Conservation (phyloP, 1,284 basidiomycete species). For the Tylopilus sp. region DNA sequence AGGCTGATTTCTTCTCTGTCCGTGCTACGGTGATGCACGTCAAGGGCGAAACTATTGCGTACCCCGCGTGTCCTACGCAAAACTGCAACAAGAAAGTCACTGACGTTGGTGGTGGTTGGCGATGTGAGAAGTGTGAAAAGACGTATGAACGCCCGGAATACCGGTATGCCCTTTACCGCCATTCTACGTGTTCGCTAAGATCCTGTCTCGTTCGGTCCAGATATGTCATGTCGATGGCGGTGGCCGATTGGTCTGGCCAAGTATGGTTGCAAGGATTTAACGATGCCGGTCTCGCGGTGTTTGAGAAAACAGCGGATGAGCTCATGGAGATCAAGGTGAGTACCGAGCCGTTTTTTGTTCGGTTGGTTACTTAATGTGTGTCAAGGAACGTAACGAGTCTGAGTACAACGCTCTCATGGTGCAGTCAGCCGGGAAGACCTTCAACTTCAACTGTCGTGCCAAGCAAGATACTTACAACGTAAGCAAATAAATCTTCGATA, state of each 20-base stretch:
- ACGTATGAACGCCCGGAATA: conserved; percentile 72
- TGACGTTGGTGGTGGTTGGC: conserved; percentile 68
- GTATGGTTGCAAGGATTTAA: conserved; percentile 96
- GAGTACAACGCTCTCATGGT: conserved; percentile 62
- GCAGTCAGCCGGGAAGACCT: conserved; percentile 65
- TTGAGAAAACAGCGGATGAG: conserved; percentile 80
- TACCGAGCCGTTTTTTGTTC: background rate
- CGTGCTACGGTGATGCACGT: conserved; percentile 88
- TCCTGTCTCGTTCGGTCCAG: conserved; percentile 38
- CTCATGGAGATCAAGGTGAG: conserved; percentile 63
- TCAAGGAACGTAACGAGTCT: conserved; percentile 61
- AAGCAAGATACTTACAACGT: conserved; percentile 87
- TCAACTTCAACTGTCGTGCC: conserved; percentile 83
- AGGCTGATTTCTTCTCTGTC: conserved; percentile 76
- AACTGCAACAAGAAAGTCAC: conserved; percentile 91
- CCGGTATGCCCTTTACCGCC: conserved; percentile 49
- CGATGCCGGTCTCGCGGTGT: conserved; percentile 76
- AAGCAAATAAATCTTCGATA: conserved; percentile 27
- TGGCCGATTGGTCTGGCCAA: conserved; percentile 85
- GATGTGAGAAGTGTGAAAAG: conserved; percentile 91
- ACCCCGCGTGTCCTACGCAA: conserved; percentile 83
- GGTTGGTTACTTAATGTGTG: background rate
- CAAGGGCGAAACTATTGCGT: conserved; percentile 81
- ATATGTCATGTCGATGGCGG: conserved; percentile 86
- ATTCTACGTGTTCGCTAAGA: background rate